Conservation (phyloP, 2,329 filamentous ascomycete species). For the Penicillium sp. region DNA sequence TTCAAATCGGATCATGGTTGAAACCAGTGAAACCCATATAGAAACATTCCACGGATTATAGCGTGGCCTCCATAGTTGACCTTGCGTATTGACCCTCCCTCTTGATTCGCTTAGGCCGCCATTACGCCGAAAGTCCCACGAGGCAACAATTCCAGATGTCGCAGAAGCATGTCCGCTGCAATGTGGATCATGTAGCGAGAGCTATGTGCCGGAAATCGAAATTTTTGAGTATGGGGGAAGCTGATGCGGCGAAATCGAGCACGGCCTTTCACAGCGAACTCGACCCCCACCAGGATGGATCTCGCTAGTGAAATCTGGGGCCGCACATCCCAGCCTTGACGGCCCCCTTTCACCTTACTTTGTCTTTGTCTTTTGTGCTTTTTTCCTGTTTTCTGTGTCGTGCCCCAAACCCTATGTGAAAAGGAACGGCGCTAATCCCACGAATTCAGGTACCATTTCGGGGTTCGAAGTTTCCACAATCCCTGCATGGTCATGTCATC, state of each 20-base stretch:
- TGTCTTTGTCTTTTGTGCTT: background rate
- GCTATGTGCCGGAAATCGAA: background rate
- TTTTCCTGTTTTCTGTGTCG: background rate
- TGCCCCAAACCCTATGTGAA: background rate
- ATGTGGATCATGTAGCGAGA: background rate
- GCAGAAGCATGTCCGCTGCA: conserved; percentile 4
- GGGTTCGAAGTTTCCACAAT: conserved; percentile 22
- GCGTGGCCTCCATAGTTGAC: conserved; percentile 1
- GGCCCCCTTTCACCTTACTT: conserved; percentile 1
- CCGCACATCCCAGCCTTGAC: conserved; percentile 24
- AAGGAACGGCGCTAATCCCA: conserved; percentile 3
- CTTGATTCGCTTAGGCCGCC: conserved; percentile 1
- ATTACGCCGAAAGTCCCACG: conserved; percentile 3
- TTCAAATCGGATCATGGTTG: background rate
- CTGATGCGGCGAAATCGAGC: background rate
- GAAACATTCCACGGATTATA: background rate
- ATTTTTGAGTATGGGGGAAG: background rate
- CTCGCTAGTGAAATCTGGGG: conserved; percentile 30
- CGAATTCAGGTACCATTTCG: conserved; percentile 9
- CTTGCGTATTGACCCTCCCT: background rate
- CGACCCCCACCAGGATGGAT: conserved; percentile 24
- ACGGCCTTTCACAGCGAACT: conserved; percentile 15
- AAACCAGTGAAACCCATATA: background rate
- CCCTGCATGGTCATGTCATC: conserved; percentile 13
- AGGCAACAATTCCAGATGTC: conserved; percentile 3